Percentiles rank a stretch among this genome's conserved stretches.
These are phyloP conservation scores for Pythium volutum DNA, from an alignment of 352 stramenopile genomes.

Conservation along the genomic window DNA sequence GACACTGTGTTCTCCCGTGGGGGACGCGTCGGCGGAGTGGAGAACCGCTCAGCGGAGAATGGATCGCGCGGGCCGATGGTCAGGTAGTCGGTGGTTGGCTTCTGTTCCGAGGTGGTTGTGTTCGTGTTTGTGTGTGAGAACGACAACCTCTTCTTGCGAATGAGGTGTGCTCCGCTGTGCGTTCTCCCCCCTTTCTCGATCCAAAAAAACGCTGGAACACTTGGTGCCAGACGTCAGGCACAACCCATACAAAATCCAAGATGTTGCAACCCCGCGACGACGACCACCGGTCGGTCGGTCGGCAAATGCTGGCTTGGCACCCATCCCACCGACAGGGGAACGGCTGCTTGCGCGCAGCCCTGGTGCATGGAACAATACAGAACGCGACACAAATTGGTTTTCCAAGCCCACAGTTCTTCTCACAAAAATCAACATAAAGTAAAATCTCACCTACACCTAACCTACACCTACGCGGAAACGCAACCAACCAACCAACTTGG, in stretches of 20 bases:
- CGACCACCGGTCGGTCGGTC: constrained; percentile 28
- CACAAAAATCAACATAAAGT: constrained; percentile 10
- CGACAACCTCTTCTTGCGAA: constrained; percentile 24
- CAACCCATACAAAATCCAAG: constrained; percentile 18
- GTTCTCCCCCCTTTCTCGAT: background rate
- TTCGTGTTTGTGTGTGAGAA: background rate
- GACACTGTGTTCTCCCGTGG: background rate
- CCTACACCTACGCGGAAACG: constrained; percentile 18
- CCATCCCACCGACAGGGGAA: constrained; percentile 7
- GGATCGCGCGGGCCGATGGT: constrained; percentile 11
- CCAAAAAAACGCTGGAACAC: constrained; percentile 1
- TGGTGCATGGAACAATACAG: constrained; percentile 21
- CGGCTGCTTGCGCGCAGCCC: background rate
- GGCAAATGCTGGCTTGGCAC: constrained; percentile 1
- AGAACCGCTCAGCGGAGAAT: no score
- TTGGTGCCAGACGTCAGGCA: constrained; percentile 5
- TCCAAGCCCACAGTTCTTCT: background rate
- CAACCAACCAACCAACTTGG: constrained; percentile 22
- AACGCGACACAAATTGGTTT: constrained; percentile 20
- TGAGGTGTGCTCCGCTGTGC: background rate
- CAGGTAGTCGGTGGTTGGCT: background rate
- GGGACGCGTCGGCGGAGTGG: background rate
- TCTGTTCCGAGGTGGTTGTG: constrained; percentile 4
- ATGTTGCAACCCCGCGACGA: constrained; percentile 23
- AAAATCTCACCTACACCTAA: constrained; percentile 19